These are phyloP conservation scores for Combretum micranthum DNA, from an alignment of 345 rosid species.

Conservation along the genomic window DNA sequence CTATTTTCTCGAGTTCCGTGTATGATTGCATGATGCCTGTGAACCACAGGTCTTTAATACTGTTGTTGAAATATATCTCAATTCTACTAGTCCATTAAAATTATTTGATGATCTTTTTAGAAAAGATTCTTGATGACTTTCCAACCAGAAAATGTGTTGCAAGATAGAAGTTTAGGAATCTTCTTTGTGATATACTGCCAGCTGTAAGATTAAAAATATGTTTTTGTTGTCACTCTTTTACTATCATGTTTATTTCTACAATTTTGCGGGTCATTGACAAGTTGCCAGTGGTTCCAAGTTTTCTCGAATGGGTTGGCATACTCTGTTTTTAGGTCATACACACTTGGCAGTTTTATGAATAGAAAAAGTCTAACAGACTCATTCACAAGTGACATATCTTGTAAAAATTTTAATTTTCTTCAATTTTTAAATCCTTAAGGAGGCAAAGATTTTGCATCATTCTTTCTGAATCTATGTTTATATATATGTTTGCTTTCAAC, in stretches of 20 bases:
- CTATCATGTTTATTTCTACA: neutral
- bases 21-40: too few relatives aligned
- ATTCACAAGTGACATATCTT: neutral
- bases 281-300: constrained; percentile 56
- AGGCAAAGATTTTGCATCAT: neutral
- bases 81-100: too few relatives aligned
- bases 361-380: too few relatives aligned
- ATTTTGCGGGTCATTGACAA: constrained; percentile 60
- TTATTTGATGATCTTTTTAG: too few relatives aligned
- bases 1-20: too few relatives aligned
- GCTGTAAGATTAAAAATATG: neutral
- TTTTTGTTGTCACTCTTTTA: neutral
- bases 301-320: constrained; percentile 69
- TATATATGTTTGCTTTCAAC: constrained; percentile 6
- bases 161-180: too few relatives aligned
- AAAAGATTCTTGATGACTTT: too few relatives aligned
- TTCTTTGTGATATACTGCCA: neutral
- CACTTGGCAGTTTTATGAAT: neutral
- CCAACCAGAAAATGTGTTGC: too few relatives aligned
- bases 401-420: neutral
- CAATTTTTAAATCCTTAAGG: neutral
- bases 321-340: constrained; percentile 18
- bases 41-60: too few relatives aligned
- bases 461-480: constrained; percentile 9
- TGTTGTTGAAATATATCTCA: too few relatives aligned